phyloP scores from a whole-genome alignment of 257 asterid species.

The Solanum medicagineum region DNA sequence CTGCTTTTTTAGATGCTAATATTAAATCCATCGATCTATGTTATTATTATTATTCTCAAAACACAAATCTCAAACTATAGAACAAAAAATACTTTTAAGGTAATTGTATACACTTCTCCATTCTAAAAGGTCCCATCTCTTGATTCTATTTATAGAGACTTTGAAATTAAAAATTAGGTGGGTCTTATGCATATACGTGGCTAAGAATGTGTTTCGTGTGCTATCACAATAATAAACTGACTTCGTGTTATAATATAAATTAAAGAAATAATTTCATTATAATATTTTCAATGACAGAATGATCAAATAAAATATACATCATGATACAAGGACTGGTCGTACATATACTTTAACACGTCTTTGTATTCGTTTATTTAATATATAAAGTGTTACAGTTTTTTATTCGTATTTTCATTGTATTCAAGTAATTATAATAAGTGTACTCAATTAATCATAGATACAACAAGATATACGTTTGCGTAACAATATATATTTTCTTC shows the following conservation, averaged over 20 bases:
- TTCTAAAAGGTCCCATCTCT: background rate
- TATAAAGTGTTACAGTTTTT: too few species aligned
- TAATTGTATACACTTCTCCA: background rate
- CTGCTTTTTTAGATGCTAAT: slow-evolving; percentile 16
- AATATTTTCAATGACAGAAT: background rate
- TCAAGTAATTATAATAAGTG: background rate
- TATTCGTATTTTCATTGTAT: too few species aligned
- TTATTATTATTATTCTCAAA: background rate
- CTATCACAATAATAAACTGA: background rate
- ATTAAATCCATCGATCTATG: slow-evolving; percentile 9
- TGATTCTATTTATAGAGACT: background rate
- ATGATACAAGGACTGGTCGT: background rate
- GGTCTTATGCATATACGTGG: too few species aligned
- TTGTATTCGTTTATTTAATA: background rate
- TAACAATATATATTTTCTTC: too few species aligned
- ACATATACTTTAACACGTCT: background rate
- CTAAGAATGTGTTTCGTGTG: too few species aligned
- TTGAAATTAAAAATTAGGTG: background rate
- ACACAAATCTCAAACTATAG: background rate
- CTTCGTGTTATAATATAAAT: background rate
- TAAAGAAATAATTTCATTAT: background rate
- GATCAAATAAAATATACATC: background rate
- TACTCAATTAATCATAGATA: background rate
- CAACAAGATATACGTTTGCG: background rate
- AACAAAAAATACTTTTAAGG: background rate